These are phyloP conservation scores for Coprinopsis cinerea DNA, from an alignment of 768 basidiomycete species.

Conservation along the genomic window DNA sequence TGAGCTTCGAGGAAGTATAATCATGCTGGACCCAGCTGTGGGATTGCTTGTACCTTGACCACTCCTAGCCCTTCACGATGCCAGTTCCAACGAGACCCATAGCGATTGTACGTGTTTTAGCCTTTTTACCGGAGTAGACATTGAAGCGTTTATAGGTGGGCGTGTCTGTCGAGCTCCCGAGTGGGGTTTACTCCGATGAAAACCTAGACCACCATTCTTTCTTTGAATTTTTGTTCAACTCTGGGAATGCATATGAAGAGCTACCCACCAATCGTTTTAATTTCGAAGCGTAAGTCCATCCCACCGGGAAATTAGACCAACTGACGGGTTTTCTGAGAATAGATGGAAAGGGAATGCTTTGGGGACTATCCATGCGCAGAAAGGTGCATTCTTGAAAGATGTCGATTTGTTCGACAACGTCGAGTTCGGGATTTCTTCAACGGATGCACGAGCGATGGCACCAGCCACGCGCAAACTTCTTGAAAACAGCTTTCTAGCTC, in stretches of 20 bases:
- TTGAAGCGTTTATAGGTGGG: slow-evolving; percentile 23
- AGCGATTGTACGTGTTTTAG: background rate
- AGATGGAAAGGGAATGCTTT: slow-evolving; percentile 20
- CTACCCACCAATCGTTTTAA: slow-evolving; percentile 29
- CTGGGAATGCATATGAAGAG: slow-evolving; percentile 25
- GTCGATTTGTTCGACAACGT: slow-evolving; percentile 29
- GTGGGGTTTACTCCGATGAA: slow-evolving; percentile 19
- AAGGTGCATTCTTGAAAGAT: slow-evolving; percentile 34
- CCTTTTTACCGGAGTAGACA: background rate
- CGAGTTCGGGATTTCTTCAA: slow-evolving; percentile 34
- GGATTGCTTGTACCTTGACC: too few species aligned
- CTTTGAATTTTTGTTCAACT: slow-evolving; percentile 29
- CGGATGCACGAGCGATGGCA: slow-evolving; percentile 31
- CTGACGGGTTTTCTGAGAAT: slow-evolving; percentile 3
- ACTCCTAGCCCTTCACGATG: too few species aligned
- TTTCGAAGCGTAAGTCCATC: slow-evolving; percentile 22
- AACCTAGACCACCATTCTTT: slow-evolving; percentile 31
- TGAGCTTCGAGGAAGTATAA: too few species aligned
- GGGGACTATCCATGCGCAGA: slow-evolving; percentile 23
- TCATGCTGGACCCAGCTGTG: too few species aligned
- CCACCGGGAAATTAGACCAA: background rate
- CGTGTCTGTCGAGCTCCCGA: slow-evolving; percentile 34
- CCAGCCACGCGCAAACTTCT: slow-evolving; percentile 29
- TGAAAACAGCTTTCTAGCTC: slow-evolving; percentile 32
- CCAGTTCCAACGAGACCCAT: background rate